Evolutionary conservation across 2,329 filamentous ascomycete species (phyloP), one percentile per base, ranked within the genome.

Genomic region (Clonostachys solani): DNA sequence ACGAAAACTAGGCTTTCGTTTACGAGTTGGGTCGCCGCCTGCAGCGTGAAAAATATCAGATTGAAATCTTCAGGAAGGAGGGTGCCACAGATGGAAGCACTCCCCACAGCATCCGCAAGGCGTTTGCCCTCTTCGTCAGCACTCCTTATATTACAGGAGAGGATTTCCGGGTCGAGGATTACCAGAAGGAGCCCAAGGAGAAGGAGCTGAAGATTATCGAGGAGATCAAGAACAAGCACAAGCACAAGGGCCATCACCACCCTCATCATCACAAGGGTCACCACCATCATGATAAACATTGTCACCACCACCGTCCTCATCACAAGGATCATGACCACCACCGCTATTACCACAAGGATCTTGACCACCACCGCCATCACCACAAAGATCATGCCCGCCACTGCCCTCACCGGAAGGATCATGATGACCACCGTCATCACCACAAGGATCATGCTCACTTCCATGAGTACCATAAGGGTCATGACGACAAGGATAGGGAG

Each of bases 1-100:
- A 19, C 13, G 6, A 4, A n/a, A n/a, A 13, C 19, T 19, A 62
- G 60, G 53, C 56, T 9, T 48, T 57, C 38, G 50, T 57, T 5
- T 56, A 59, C 45, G 60, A 63, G 49, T 49, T 63, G 6, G 57
- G 45, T 16, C 60, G 60, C 33, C 60, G 60, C 42, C 45, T 61
- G 37, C 52, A 59, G 38, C 58, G 55, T 45, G 52, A 58, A 43
- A 50, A 56, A 33, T 44, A 50, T 12, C 51, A 57, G 42, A 50
- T 54, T 46, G 43, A 40, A 15, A 53, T 62, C 47, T 59, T 62
- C 56, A 49, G 51, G 45, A 61, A 61, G 50, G 56, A 63, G 48
- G 60, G 60, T 23, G 56, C 60, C n/a, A 42, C 52, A 4, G 58
- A 61, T 17, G 60, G 60, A 19, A 54, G 49, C 42, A 62, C 60